Conservation (phyloP, 2,329 filamentous ascomycete species). For the Xylaria sp. region DNA sequence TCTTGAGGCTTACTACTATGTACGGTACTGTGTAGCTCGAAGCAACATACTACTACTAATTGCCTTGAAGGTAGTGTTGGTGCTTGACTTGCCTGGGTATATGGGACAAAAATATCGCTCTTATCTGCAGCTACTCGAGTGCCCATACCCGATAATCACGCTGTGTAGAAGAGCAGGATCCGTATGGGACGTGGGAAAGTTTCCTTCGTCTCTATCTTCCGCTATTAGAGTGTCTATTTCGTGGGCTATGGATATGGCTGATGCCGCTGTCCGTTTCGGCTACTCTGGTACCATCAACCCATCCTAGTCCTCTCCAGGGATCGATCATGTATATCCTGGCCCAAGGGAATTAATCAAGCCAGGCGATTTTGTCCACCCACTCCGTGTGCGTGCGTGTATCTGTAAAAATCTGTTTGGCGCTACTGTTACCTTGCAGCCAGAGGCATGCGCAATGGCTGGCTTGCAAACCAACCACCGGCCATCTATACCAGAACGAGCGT, state of each 20-base stretch:
- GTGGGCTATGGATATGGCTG: conserved; percentile 14
- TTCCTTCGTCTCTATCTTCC: conserved; percentile 9
- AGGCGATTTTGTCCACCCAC: conserved; percentile 21
- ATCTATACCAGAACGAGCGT: conserved; percentile 4
- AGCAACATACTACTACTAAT: too few relatives aligned
- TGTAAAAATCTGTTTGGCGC: conserved; percentile 17
- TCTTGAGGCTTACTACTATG: background rate
- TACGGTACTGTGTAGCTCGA: background rate
- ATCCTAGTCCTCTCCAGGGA: conserved; percentile 19
- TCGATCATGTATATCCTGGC: conserved; percentile 20
- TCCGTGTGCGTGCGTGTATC: conserved; percentile 3
- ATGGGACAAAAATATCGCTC: background rate
- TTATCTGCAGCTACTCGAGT: background rate
- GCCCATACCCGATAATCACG: background rate
- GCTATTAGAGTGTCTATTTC: background rate
- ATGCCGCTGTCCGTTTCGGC: conserved; percentile 28
- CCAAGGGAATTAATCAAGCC: conserved; percentile 24
- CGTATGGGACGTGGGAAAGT: conserved; percentile 1
- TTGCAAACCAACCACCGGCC: conserved; percentile 21
- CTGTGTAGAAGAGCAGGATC: conserved; percentile 3
- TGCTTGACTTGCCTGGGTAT: too few relatives aligned
- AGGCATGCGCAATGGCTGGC: conserved; percentile 28
- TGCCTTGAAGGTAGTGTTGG: background rate
- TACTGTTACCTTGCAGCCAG: conserved; percentile 34
- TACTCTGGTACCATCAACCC: conserved; percentile 5